phyloP scores from a whole-genome alignment of 352 stramenopile genomes.

The Pythium dissimile region DNA sequence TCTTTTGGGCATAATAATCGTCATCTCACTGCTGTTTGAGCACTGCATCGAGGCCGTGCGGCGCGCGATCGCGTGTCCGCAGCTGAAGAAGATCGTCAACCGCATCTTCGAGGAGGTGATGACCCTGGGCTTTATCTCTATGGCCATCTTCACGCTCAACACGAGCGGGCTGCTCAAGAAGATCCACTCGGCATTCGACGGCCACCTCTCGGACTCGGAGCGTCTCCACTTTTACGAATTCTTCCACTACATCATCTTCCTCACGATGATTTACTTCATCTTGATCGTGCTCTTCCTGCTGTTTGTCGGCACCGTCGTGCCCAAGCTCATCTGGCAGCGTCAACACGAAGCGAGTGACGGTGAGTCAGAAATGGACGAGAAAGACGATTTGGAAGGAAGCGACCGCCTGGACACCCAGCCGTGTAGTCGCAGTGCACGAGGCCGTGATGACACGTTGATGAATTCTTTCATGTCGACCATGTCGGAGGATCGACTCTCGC shows the following conservation, averaged over 20 bases:
- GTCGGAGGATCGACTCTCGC: constrained; percentile 22
- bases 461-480: neutral
- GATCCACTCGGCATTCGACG: constrained; percentile 36
- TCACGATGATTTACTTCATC: constrained; percentile 90
- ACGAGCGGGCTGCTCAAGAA: constrained; percentile 62
- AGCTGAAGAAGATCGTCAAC: constrained; percentile 81
- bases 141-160: constrained; percentile 88
- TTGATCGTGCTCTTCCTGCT: constrained; percentile 80
- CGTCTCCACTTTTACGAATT: constrained; percentile 88
- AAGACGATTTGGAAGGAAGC: constrained; percentile 10
- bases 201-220: constrained; percentile 45
- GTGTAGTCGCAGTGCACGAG: neutral
- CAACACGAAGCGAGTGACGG: constrained; percentile 24
- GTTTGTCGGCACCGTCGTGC: constrained; percentile 81
- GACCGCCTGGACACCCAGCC: constrained; percentile 23
- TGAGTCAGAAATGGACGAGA: constrained; percentile 13
- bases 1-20: constrained; percentile 72
- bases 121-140: constrained; percentile 87
- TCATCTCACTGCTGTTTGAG: constrained; percentile 68
- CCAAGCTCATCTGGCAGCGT: constrained; percentile 71
- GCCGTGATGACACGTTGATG: constrained; percentile 14
- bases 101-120: constrained; percentile 87
- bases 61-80: constrained; percentile 60
- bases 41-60: constrained; percentile 45
- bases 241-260: constrained; percentile 89